These are phyloP conservation scores for Geotrichum citri-aurantii DNA, from an alignment of 1,139 yeast species.

Conservation along the genomic window DNA sequence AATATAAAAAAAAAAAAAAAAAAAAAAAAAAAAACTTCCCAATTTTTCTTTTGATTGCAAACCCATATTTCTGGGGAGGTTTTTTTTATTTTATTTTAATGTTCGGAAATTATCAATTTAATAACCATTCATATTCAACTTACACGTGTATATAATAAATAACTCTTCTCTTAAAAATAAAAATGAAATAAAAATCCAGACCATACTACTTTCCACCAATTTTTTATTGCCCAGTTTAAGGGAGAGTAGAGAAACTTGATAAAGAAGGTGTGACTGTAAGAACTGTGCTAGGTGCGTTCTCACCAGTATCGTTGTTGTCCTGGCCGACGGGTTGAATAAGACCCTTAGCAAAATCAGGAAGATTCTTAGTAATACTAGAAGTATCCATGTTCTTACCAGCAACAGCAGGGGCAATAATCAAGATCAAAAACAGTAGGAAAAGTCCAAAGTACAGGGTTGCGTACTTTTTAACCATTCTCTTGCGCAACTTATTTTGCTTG, in stretches of 20 bases:
- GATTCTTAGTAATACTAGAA: slow-evolving; percentile 20
- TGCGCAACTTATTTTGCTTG: slow-evolving; percentile 95
- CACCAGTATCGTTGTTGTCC: slow-evolving; percentile 69
- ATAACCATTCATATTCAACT: too few relatives aligned
- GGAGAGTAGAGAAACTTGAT: slow-evolving; percentile 27
- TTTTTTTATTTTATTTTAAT: too few relatives aligned
- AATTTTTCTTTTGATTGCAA: too few relatives aligned
- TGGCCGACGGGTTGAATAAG: slow-evolving; percentile 84
- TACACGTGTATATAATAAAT: not conserved
- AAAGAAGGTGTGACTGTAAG: slow-evolving; percentile 31
- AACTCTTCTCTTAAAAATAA: not conserved
- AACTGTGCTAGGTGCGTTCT: slow-evolving; percentile 29
- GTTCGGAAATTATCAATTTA: too few relatives aligned
- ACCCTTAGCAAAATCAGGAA: slow-evolving; percentile 54
- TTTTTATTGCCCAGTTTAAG: too few relatives aligned
- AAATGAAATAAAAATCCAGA: not conserved
- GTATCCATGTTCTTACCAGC: slow-evolving; percentile 33
- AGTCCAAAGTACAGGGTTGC: slow-evolving; percentile 72
- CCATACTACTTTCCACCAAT: not conserved
- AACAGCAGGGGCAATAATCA: slow-evolving; percentile 90
- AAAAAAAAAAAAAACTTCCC: too few relatives aligned
- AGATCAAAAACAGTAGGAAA: slow-evolving; percentile 60
- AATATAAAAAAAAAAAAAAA: too few relatives aligned
- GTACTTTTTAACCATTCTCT: slow-evolving; percentile 97
- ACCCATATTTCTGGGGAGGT: too few relatives aligned